phyloP scores from a whole-genome alignment of 2,329 filamentous ascomycete species.

The Pseudogymnoascus sp. region DNA sequence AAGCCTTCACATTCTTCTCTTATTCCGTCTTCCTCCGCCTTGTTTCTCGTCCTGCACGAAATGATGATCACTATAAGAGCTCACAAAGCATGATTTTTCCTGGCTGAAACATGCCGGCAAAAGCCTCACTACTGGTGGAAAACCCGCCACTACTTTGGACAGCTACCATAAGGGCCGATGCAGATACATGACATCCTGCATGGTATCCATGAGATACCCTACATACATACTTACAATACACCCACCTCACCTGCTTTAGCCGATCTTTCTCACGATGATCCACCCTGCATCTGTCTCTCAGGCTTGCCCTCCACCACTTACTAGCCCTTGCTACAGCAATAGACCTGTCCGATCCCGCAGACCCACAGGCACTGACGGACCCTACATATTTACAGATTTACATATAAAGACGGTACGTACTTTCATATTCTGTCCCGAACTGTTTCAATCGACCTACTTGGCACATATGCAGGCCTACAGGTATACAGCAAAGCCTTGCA shows the following conservation, averaged over 20 bases:
- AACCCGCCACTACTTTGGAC: neutral
- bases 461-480: constrained; percentile 3
- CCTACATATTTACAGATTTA: constrained; percentile 4
- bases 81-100: neutral
- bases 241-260: neutral
- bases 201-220: neutral
- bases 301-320: neutral
- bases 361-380: neutral
- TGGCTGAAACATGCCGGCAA: neutral
- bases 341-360: constrained; percentile 1
- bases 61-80: neutral
- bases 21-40: neutral
- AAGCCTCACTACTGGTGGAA: neutral
- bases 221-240: neutral
- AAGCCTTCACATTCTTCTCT: neutral
- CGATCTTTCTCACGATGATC: neutral
- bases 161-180: neutral
- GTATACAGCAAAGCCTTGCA: neutral
- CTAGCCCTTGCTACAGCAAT: neutral
- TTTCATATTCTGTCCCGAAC: neutral
- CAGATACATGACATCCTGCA: neutral
- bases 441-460: constrained; percentile 1
- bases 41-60: neutral
- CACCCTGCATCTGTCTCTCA: neutral
- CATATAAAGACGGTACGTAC: constrained; percentile 4